Conservation (phyloP, 352 stramenopile genomes). For the Phytopythium ostracodes region DNA sequence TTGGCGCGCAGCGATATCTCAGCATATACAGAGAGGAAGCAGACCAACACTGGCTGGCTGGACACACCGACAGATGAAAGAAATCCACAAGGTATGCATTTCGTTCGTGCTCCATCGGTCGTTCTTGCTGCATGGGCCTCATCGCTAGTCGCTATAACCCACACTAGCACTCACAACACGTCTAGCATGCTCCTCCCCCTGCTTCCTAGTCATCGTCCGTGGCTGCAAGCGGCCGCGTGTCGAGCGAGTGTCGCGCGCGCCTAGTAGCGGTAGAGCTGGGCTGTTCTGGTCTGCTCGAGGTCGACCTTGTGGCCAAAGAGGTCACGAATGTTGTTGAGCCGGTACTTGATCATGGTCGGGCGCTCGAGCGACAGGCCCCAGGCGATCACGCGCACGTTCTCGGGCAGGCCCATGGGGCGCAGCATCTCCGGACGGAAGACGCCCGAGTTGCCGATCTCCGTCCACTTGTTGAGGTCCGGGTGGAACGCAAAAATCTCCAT, state of each 20-base stretch:
- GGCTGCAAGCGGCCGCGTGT: not conserved
- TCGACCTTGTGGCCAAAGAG: conserved; percentile 99
- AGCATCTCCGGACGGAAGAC: conserved; percentile 99
- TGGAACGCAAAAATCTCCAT: conserved; percentile 99
- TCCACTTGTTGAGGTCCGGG: conserved; percentile 99
- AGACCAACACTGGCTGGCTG: not conserved
- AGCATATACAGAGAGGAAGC: not conserved
- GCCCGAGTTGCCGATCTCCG: conserved; percentile 98
- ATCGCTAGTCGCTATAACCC: not conserved
- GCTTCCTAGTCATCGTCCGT: not conserved
- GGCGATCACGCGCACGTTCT: conserved; percentile 99
- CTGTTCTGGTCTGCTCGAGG: conserved; percentile 93
- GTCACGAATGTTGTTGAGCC: conserved; percentile 99
- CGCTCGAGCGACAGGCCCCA: conserved; percentile 99
- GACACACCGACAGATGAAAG: conserved; percentile 5
- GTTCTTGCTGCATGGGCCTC: not conserved
- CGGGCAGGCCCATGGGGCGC: conserved; percentile 96
- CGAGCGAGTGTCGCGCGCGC: conserved; percentile 1
- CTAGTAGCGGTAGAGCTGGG: conserved; percentile 87
- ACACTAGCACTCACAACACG: conserved; percentile 11
- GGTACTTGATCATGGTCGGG: conserved; percentile 99
- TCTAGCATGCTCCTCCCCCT: conserved; percentile 8
- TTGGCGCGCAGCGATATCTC: not conserved
- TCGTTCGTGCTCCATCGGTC: not conserved
- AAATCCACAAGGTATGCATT: conserved; percentile 8